Evolutionary conservation across 108 stramenopile genomes (phyloP), one percentile per base, ranked within the genome.

Genomic region (Asterionellopsis glacialis): DNA sequence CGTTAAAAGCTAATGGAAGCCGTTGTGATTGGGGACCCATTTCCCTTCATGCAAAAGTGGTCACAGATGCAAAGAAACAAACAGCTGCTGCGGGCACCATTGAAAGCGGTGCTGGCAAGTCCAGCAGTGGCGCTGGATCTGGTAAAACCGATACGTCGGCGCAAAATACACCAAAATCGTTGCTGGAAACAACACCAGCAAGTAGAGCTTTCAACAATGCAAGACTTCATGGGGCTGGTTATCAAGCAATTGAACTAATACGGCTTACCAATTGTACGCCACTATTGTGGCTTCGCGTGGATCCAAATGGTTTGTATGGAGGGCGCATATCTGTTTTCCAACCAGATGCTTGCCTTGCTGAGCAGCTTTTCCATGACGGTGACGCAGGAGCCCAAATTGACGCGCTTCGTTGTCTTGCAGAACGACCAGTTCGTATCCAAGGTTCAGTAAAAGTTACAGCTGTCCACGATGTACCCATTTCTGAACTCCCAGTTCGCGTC

Each of bases 341-440:
- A 65, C 92, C 83, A 58, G 92, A 93, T 74, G 85, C 87, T 28
- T 93, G 88, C 40, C 64, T 90, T 18, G 92, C 84, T 0, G 92
- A 93, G 45, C 76, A 85, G 68, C 60, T 93, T 10, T 93, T 89
- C 61, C 88, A 93, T 56, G 92, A 93, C 47, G 88, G 92, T 18
- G 92, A 93, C 55, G 84, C 92, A 10, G 52, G 72, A 11, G 85
- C 81, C 23, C 92, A 93, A 70, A 75, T 93, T 7, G 88, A 90
- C 43, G 81, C 92, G 18, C 61, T 88, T 14, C 65, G 92, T 45
- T 72, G 83, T 13, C 68, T 93, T 39, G 92, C 92, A 23, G 92
- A 93, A 59, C 70, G 92, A 45, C 92, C 92, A 11, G 68, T 82
- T 27, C 84, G 80, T 38, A 83, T 93, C 57, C 92, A 90, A 73